Percentiles rank a stretch among this genome's conserved stretches.
These are phyloP conservation scores for Pyrus pyrifolia DNA, from an alignment of 306 rosid species.

Conservation along the genomic window DNA sequence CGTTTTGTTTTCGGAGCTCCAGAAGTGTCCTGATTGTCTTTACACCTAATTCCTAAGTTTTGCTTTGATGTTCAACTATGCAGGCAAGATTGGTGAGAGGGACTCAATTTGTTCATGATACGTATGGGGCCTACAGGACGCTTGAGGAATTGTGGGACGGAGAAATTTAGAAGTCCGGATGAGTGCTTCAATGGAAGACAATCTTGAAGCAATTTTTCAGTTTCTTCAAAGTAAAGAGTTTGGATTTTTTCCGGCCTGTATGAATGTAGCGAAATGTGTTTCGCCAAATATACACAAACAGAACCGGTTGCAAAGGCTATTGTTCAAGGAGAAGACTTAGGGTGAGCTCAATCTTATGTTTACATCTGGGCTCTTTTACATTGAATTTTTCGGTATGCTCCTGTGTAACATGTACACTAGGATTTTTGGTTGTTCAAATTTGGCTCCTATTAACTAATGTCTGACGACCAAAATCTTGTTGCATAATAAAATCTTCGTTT, in stretches of 20 bases:
- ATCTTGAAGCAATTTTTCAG: neutral
- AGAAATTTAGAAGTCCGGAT: conserved; percentile 39
- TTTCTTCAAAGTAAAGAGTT: neutral
- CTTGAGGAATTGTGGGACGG: conserved; percentile 77
- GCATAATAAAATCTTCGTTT: too few relatives aligned
- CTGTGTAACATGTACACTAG: too few relatives aligned
- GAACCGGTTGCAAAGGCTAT: too few relatives aligned
- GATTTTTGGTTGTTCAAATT: too few relatives aligned
- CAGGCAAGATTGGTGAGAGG: conserved; percentile 65
- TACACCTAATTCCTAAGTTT: neutral
- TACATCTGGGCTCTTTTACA: too few relatives aligned
- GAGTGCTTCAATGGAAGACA: neutral
- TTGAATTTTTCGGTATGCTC: too few relatives aligned
- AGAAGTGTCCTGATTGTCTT: neutral
- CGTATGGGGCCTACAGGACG: conserved; percentile 40
- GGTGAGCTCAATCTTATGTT: too few relatives aligned
- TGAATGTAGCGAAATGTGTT: too few relatives aligned
- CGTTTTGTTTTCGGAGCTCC: neutral
- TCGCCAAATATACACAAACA: too few relatives aligned
- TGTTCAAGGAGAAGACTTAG: too few relatives aligned
- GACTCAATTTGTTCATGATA: conserved; percentile 40
- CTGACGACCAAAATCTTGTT: too few relatives aligned
- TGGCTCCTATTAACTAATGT: too few relatives aligned
- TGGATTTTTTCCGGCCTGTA: neutral
- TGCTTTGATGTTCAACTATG: conserved; percentile 4